Percentiles rank a stretch among this genome's conserved stretches.
Conservation (phyloP, 345 rosid genomes). For the Microthlaspi erraticum region DNA sequence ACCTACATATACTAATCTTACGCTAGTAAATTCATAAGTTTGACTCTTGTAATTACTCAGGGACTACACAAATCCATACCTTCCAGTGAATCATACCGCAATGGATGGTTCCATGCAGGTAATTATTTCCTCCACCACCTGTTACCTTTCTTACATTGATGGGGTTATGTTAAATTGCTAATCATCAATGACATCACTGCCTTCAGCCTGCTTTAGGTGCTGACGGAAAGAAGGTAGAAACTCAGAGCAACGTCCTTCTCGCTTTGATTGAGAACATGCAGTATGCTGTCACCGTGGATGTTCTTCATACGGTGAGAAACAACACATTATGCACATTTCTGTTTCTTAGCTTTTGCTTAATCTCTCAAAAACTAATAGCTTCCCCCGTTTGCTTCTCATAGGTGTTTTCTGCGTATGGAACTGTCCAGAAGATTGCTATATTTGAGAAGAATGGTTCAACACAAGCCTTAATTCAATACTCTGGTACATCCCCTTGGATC, state of each 20-base stretch:
- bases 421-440: constrained; percentile 92
- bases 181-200: constrained; percentile 29
- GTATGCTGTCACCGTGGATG: constrained; percentile 94
- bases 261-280: constrained; percentile 98
- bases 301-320: constrained; percentile 77
- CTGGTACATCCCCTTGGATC: constrained; percentile 55
- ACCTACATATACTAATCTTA: constrained; percentile 4
- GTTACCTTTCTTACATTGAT: constrained; percentile 13
- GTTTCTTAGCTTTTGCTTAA: not conserved
- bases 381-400: constrained; percentile 27
- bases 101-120: constrained; percentile 89
- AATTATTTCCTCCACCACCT: not conserved
- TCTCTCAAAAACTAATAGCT: constrained; percentile 2
- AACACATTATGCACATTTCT: constrained; percentile 23
- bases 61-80: constrained; percentile 95
- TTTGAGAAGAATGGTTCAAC: constrained; percentile 97
- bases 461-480: constrained; percentile 90
- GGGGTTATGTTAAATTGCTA: not conserved
- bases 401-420: constrained; percentile 93
- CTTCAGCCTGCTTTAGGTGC: constrained; percentile 77
- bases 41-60: constrained; percentile 50
- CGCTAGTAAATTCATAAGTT: constrained; percentile 33
- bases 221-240: constrained; percentile 88
- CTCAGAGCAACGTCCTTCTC: constrained; percentile 93
- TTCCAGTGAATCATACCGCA: constrained; percentile 96